phyloP scores from a whole-genome alignment of 805 yeast genomes.

The Nakazawaea ambrosiae region DNA sequence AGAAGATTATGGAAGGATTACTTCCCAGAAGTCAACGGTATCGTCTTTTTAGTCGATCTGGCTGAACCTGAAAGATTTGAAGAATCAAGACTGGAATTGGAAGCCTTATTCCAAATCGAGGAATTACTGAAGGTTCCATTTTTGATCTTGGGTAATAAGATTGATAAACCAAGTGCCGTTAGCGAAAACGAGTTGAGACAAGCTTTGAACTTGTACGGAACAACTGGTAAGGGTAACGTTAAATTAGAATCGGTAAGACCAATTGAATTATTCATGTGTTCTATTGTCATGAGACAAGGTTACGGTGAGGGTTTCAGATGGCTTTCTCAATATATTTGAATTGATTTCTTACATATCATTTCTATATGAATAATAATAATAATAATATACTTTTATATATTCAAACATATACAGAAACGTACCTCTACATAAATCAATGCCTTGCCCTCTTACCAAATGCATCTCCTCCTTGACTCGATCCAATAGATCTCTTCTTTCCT shows the following conservation, averaged over 20 bases:
- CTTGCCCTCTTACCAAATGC: constrained; percentile 20
- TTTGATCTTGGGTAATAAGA: constrained; percentile 91
- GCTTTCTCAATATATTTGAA: constrained; percentile 92
- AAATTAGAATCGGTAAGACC: constrained; percentile 75
- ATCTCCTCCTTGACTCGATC: constrained; percentile 18
- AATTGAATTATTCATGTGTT: constrained; percentile 93
- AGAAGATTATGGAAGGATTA: constrained; percentile 99
- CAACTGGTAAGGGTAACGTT: constrained; percentile 84
- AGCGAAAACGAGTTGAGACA: constrained; percentile 90
- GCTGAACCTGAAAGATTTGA: constrained; percentile 94
- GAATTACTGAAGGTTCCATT: constrained; percentile 89
- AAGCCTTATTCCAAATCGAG: constrained; percentile 86
- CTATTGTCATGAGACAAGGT: constrained; percentile 97
- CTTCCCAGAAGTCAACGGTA: constrained; percentile 98
- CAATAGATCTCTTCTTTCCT: constrained; percentile 51
- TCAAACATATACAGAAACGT: not conserved
- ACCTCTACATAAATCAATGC: constrained; percentile 4
- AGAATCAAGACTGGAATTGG: constrained; percentile 93
- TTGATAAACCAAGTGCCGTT: constrained; percentile 90
- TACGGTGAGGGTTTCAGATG: constrained; percentile 98
- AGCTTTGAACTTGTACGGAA: constrained; percentile 78
- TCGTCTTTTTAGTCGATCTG: constrained; percentile 92
- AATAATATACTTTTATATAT: too few species aligned
- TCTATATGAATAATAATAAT: not conserved
- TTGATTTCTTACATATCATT: too few species aligned